These are phyloP conservation scores for Coprinopsis cinerea DNA, from an alignment of 768 basidiomycete species.

Conservation along the genomic window DNA sequence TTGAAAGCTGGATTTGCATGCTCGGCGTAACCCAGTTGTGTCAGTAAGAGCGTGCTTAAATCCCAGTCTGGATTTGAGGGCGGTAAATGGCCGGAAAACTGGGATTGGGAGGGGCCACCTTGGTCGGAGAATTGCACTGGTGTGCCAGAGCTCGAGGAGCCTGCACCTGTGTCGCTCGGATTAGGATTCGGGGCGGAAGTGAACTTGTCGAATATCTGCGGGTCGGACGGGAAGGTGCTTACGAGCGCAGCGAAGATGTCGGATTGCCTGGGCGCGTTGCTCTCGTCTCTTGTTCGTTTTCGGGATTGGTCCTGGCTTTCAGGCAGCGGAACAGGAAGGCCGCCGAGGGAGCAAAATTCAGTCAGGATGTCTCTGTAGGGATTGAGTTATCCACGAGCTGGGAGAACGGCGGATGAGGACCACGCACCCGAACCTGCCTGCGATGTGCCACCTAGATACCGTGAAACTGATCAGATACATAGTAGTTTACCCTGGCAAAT, in stretches of 20 bases:
- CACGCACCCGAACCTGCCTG: conserved; percentile 32
- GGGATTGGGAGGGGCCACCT: not conserved
- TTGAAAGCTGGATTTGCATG: not conserved
- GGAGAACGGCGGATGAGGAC: too few relatives aligned
- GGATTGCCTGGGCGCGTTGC: not conserved
- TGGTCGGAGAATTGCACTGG: too few relatives aligned
- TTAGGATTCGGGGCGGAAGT: not conserved
- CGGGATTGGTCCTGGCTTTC: not conserved
- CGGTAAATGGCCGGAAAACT: not conserved
- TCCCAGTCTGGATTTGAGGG: not conserved
- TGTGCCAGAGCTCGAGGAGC: too few relatives aligned
- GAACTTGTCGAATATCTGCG: not conserved
- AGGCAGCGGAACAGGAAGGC: not conserved
- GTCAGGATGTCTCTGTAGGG: not conserved
- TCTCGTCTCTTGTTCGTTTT: not conserved
- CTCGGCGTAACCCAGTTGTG: not conserved
- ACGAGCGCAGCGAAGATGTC: not conserved
- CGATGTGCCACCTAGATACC: conserved; percentile 28
- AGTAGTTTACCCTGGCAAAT: not conserved
- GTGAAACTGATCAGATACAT: not conserved
- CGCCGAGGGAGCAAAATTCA: not conserved
- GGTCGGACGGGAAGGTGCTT: not conserved
- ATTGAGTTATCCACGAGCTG: not conserved
- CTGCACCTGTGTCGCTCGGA: too few relatives aligned
- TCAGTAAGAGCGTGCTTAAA: not conserved